These are phyloP conservation scores for Termitomyces sp. DNA, from an alignment of 768 basidiomycete species.

Conservation along the genomic window DNA sequence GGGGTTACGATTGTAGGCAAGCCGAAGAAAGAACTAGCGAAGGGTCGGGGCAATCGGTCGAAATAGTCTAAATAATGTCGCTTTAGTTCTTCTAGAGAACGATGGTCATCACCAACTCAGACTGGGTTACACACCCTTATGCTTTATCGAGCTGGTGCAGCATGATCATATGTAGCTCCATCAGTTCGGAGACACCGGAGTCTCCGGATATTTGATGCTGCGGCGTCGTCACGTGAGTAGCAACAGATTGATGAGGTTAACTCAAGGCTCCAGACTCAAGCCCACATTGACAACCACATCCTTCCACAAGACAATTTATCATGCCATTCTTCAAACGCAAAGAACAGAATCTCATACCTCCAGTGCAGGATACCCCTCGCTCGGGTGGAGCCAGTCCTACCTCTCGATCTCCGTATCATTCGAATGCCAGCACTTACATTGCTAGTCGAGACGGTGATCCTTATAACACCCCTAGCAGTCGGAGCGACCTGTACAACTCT, in stretches of 20 bases:
- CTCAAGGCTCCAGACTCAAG: no score
- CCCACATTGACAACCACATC: slow-evolving; percentile 1
- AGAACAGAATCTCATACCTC: slow-evolving; percentile 62
- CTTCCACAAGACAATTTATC: slow-evolving; percentile 13
- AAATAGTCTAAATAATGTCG: background rate
- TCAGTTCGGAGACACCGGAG: no score
- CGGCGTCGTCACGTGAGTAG: background rate
- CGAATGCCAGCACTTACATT: slow-evolving; percentile 60
- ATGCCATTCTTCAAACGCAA: slow-evolving; percentile 75
- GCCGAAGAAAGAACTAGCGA: slow-evolving; percentile 35
- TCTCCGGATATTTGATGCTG: no score
- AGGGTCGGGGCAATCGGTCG: slow-evolving; percentile 17
- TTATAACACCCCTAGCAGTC: slow-evolving; percentile 59
- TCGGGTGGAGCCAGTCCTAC: slow-evolving; percentile 32
- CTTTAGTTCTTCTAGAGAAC: background rate
- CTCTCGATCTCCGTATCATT: slow-evolving; percentile 35
- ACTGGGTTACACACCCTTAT: no score
- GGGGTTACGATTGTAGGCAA: slow-evolving; percentile 90
- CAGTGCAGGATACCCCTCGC: slow-evolving; percentile 37
- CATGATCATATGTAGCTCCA: no score
- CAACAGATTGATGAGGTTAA: background rate
- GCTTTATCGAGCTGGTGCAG: no score
- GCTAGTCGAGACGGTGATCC: slow-evolving; percentile 52
- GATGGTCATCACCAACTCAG: background rate
- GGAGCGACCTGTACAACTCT: slow-evolving; percentile 53